Conservation (phyloP, 352 stramenopile genomes). For the Nothophytophthora sp. region DNA sequence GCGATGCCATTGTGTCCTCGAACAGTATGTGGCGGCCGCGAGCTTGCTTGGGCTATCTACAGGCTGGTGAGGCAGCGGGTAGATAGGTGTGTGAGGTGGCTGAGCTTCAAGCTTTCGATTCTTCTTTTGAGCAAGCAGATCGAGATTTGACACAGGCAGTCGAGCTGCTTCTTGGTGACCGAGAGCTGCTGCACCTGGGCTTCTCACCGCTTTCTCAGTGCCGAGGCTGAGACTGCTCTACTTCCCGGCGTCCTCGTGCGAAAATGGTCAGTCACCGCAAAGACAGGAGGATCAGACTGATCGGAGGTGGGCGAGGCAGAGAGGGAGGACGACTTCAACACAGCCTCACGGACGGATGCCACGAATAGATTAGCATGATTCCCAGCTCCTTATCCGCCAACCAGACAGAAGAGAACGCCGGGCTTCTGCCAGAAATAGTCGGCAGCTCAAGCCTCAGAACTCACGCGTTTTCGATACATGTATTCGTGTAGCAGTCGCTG, state of each 20-base stretch:
- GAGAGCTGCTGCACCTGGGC: constrained; percentile 1
- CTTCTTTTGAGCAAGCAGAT: constrained; percentile 12
- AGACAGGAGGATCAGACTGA: constrained; percentile 6
- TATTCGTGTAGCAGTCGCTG: too few relatives aligned
- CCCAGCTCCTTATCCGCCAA: too few relatives aligned
- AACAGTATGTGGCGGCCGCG: not conserved
- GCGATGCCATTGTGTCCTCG: constrained; percentile 15
- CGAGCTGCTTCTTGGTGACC: too few relatives aligned
- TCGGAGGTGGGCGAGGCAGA: not conserved
- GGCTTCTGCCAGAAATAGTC: constrained; percentile 8
- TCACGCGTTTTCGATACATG: too few relatives aligned
- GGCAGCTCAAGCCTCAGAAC: too few relatives aligned
- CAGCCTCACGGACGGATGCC: not conserved
- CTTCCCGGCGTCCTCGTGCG: too few relatives aligned
- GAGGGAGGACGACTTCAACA: too few relatives aligned
- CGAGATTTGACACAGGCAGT: constrained; percentile 8
- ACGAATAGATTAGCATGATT: constrained; percentile 16
- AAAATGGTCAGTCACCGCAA: too few relatives aligned
- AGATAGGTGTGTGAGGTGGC: not conserved
- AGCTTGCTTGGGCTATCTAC: too few relatives aligned
- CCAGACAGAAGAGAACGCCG: too few relatives aligned
- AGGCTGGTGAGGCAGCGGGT: too few relatives aligned
- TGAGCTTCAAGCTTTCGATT: constrained; percentile 4
- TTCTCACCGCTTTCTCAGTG: constrained; percentile 6
- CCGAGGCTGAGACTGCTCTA: constrained; percentile 4